Conservation (phyloP, 106 monocot genomes). For the Apostasia shenzhenica region DNA sequence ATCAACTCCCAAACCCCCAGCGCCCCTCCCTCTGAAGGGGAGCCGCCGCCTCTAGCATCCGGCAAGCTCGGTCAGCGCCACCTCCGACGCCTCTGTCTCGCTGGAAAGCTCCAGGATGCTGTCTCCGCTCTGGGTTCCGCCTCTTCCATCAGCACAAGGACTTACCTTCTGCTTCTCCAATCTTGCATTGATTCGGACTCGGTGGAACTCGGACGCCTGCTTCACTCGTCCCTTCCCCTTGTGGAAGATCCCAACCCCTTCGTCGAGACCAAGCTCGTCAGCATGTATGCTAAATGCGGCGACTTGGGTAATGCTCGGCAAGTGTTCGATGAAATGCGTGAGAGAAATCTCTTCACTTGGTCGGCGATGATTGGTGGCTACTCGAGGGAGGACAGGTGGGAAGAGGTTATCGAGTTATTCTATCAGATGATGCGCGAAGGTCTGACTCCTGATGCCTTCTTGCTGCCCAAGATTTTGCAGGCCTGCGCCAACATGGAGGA, state of each 20-base stretch:
- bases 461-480: slow-evolving; percentile 73
- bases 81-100: slow-evolving; percentile 9
- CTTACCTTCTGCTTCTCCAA: slow-evolving; percentile 64
- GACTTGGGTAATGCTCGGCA: slow-evolving; percentile 57
- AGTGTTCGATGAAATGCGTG: slow-evolving; percentile 66
- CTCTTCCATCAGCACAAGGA: slow-evolving; percentile 14
- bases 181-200: slow-evolving; percentile 77
- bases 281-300: slow-evolving; percentile 91
- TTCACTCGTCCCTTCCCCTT: slow-evolving; percentile 37
- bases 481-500: slow-evolving; percentile 57
- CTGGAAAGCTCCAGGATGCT: slow-evolving; percentile 56
- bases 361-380: slow-evolving; percentile 73
- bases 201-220: slow-evolving; percentile 44
- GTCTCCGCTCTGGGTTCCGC: slow-evolving; percentile 37
- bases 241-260: slow-evolving; percentile 29
- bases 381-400: slow-evolving; percentile 51
- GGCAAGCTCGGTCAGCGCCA: slow-evolving; percentile 11
- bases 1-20: neutral
- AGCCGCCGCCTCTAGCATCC: neutral
- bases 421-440: slow-evolving; percentile 57
- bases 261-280: slow-evolving; percentile 69
- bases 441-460: slow-evolving; percentile 49
- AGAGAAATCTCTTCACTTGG: slow-evolving; percentile 66
- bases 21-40: neutral
- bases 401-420: slow-evolving; percentile 47